Conservation (phyloP, 148 eudicot species). For the Rheum nobile region DNA sequence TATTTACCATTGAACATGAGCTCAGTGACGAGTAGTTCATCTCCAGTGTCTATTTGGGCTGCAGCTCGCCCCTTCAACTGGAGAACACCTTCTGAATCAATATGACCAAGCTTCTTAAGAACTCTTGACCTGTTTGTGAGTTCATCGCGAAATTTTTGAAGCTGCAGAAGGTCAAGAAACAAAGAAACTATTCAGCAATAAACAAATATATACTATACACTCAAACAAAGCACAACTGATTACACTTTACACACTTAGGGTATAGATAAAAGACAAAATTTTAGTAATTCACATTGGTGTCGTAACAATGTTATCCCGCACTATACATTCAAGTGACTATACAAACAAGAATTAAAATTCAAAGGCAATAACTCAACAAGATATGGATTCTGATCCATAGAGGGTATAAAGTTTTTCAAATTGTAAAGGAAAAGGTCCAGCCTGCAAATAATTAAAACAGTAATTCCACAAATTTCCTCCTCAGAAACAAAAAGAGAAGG, state of each 20-base stretch:
- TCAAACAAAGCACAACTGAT: neutral
- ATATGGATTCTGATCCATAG: neutral
- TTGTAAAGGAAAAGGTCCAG: neutral
- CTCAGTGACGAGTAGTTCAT: slow-evolving; percentile 91
- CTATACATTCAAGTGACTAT: neutral
- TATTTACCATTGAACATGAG: slow-evolving; percentile 87
- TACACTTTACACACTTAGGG: neutral
- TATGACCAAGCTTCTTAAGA: slow-evolving; percentile 88
- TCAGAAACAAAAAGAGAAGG: neutral
- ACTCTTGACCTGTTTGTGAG: slow-evolving; percentile 92
- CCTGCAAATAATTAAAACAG: neutral
- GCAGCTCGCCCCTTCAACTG: slow-evolving; percentile 96
- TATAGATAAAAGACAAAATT: neutral
- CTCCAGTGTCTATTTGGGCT: slow-evolving; percentile 84
- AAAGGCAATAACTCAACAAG: no score
- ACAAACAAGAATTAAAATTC: neutral
- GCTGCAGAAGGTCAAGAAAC: slow-evolving; percentile 37
- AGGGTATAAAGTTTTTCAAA: neutral
- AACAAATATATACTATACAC: neutral
- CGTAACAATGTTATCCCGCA: neutral
- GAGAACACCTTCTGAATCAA: slow-evolving; percentile 91
- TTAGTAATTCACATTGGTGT: neutral
- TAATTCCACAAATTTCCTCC: neutral
- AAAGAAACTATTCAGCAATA: neutral
- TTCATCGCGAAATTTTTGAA: slow-evolving; percentile 95